Evolutionary conservation across 2,329 filamentous ascomycete species (phyloP).

Genomic region (Pseudomassariella vexata): DNA sequence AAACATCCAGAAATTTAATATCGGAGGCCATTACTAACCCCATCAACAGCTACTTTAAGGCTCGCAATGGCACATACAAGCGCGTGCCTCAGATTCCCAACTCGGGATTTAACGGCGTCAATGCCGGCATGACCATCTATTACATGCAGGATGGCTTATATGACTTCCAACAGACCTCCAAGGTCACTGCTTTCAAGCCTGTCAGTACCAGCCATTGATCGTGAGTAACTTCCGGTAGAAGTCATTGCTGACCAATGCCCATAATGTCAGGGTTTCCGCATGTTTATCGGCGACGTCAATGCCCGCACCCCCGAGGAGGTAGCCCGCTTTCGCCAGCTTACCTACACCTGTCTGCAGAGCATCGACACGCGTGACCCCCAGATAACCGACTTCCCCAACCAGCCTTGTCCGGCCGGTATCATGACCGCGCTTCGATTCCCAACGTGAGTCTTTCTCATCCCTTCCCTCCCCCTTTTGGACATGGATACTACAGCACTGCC

Average conservation of each 20-base stretch:
- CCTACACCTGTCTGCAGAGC: conserved; percentile 20
- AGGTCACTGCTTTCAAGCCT: conserved; percentile 29
- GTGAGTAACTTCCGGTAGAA: too few species aligned
- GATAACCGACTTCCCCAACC: conserved; percentile 18
- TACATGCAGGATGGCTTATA: conserved; percentile 21
- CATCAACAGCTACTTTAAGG: too few species aligned
- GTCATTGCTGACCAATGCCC: too few species aligned
- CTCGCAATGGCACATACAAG: conserved; percentile 24
- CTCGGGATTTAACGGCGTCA: conserved; percentile 18
- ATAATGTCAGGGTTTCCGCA: conserved; percentile 29
- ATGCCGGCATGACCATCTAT: conserved; percentile 25
- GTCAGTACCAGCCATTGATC: too few species aligned
- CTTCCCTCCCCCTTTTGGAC: too few species aligned
- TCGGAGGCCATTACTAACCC: too few species aligned
- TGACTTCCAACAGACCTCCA: neutral
- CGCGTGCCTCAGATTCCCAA: conserved; percentile 24
- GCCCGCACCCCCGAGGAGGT: conserved; percentile 20
- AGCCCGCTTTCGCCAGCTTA: conserved; percentile 21
- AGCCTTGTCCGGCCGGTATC: conserved; percentile 17
- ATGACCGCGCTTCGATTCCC: conserved; percentile 19
- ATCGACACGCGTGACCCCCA: conserved; percentile 21
- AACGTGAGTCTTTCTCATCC: conserved; percentile 33
- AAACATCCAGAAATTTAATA: conserved; percentile 1
- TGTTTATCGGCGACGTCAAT: conserved; percentile 31
- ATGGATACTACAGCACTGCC: too few species aligned